A percentile compares a stretch with the other conserved stretches of the same genome.
Conservation (phyloP, 2,329 filamentous ascomycete genomes). For the Hypoxylon sp. region DNA sequence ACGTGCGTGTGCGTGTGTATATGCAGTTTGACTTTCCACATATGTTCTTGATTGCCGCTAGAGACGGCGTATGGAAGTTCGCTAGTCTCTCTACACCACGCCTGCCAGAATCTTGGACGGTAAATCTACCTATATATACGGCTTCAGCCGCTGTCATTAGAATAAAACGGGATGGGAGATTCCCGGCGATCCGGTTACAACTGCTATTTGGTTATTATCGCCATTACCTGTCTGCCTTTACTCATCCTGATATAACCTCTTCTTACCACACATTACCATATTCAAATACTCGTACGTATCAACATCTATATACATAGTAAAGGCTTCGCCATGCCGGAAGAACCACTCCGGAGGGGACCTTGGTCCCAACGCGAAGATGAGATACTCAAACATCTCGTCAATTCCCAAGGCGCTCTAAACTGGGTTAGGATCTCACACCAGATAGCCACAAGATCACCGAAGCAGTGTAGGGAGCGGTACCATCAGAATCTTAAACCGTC, state of each 20-base stretch:
- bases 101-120: neutral
- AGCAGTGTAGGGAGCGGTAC: conserved; percentile 95
- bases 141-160: neutral
- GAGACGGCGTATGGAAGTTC: conserved; percentile 10
- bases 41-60: conserved; percentile 5
- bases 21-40: neutral
- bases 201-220: conserved; percentile 2
- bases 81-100: neutral
- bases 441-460: conserved; percentile 84
- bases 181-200: conserved; percentile 4
- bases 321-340: conserved; percentile 9
- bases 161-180: conserved; percentile 18
- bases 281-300: neutral
- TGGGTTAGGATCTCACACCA: conserved; percentile 89
- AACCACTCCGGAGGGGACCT: conserved; percentile 72
- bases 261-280: neutral
- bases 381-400: conserved; percentile 78
- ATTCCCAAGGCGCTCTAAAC: conserved; percentile 81
- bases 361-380: conserved; percentile 86
- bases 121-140: neutral
- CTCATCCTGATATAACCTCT: neutral
- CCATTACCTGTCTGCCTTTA: neutral
- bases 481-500: conserved; percentile 91
- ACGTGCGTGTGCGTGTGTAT: neutral
- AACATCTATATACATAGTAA: conserved; percentile 6